phyloP scores from a whole-genome alignment of 129 eudicot genomes.

The Flaveria robusta region DNA sequence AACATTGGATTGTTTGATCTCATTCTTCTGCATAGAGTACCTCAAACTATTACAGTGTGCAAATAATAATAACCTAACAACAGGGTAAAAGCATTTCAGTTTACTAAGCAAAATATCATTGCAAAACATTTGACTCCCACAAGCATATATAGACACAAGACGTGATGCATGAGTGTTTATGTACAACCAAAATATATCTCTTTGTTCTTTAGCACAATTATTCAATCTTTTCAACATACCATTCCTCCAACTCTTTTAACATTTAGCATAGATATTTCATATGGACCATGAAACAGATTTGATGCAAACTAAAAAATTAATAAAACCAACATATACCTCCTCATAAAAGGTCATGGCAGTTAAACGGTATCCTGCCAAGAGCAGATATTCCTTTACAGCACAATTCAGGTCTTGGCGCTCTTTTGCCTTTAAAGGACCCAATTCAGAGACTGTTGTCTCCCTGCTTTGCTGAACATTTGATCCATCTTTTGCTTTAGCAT shows the following conservation, averaged over 20 bases:
- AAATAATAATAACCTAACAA: neutral
- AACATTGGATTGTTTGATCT: neutral
- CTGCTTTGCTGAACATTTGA: conserved; percentile 47
- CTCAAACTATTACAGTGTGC: neutral
- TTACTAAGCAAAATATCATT: neutral
- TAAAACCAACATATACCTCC: conserved; percentile 61
- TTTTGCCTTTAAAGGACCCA: conserved; percentile 89
- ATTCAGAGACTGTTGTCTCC: conserved; percentile 58
- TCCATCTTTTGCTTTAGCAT: conserved; percentile 51
- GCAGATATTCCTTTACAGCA: conserved; percentile 93
- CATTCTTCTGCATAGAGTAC: neutral
- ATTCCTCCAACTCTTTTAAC: conserved; percentile 4
- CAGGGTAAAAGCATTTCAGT: neutral
- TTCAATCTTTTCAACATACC: neutral
- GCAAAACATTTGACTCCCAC: neutral
- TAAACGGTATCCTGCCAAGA: conserved; percentile 95
- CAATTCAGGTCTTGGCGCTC: conserved; percentile 92
- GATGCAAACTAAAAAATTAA: conserved; percentile 6
- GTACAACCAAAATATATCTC: neutral
- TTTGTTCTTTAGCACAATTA: neutral
- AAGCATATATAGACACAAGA: neutral
- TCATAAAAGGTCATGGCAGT: conserved; percentile 99
- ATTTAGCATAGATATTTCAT: neutral
- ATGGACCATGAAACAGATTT: conserved; percentile 16
- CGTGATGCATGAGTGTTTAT: neutral